Base-by-base conservation (phyloP, 768 basidiomycete species). In the Termitomyces sp. region DNA sequence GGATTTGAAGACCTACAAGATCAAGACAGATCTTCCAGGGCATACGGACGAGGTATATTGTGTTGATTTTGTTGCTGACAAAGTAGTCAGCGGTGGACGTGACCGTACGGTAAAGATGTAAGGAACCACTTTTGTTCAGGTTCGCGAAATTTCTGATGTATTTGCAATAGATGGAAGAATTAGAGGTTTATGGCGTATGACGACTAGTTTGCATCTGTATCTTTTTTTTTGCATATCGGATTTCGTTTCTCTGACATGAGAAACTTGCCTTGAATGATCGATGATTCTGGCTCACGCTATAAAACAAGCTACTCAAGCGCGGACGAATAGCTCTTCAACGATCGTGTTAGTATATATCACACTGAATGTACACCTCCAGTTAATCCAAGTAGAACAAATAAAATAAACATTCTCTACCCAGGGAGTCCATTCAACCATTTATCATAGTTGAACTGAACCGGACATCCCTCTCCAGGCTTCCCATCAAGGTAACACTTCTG, bases 41-140 rank as follows among this genome's bases (percentile, higher is more conserved):
- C 96, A 99, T 70, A 91, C 90, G 1, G 96, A 99, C 65, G 96
- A 99, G 71, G 95, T 99, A 37, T 98, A 98, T 74, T 98, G 96
- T 67, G 96, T 99, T 16, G 96, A 98, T 73, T 99, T 97, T 69
- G 95, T 99, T 1, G 95, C 95, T 0, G 96, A 99, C 76, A 99
- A 99, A 72, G 83, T 98, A n/a, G 94, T 97, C 63, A 96, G 93
- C 68, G 96, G 95, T n/a, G 96, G 96, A 15, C 77, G 90, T 46
- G 96, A 98, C 74, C 84, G 86, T 66, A 89, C 85, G 20, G 85
- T 98, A 12, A 97, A 97, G 76, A 98, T 98, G 93, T 97, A 68
- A 65, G 92, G 20, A 18, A 18, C 36, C 24, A 42, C 24, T 30
- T 54, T 15, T 36, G 6, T 36, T 7, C 37, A 20, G 9, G 27